Base-by-base conservation (phyloP, 1,284 basidiomycete species). In the Malassezia sympodialis region DNA sequence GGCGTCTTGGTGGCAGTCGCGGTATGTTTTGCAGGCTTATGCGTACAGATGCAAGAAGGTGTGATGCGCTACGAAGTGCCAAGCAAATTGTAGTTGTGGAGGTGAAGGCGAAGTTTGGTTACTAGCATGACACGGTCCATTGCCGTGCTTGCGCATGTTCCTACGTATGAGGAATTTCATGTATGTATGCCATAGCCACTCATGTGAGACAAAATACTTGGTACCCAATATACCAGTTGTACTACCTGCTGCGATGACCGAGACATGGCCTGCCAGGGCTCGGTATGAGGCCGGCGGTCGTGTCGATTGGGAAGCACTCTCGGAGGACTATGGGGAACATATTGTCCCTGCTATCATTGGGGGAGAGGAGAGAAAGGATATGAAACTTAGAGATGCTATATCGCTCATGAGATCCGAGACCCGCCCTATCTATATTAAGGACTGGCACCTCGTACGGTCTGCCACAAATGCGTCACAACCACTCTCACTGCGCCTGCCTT, bases 371-470 rank as follows among this genome's bases (percentile, higher is more conserved):
- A 53, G 58, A 8, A 59, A 11, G 11, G 57, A 61, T 2, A 63
- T 66, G 60, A 48, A 45, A 14, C 55, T 65, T 8, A 3, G 44
- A 1, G 48, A 60, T 3, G 65, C 61, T 1, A 24, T 66, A 21
- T 43, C 56, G 7, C 60, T 62, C 31, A 54, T 66, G 8, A n/a
- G n/a, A 0, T 8, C 47, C 8, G 21, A 55, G 2, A 30, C 53
- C 0, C 28, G 35, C 3, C 61, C 59, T 8, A 55, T 79, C 10
- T 82, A 82, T 67, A 76, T 81, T 51, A 81, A 81, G 59, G 81
- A 82, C 60, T 82, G 80, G 80, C 80, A 82, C 67, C 65, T 81
- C 0, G 70, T 79, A 10, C 64, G 61, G 17, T 59, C 64, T 10
- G 49, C 62, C 63, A 69, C 17, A 62, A 67, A 39, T 21, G 37